These are phyloP conservation scores for Aspergillus candidus DNA, from an alignment of 2,329 filamentous ascomycete species.

Conservation along the genomic window DNA sequence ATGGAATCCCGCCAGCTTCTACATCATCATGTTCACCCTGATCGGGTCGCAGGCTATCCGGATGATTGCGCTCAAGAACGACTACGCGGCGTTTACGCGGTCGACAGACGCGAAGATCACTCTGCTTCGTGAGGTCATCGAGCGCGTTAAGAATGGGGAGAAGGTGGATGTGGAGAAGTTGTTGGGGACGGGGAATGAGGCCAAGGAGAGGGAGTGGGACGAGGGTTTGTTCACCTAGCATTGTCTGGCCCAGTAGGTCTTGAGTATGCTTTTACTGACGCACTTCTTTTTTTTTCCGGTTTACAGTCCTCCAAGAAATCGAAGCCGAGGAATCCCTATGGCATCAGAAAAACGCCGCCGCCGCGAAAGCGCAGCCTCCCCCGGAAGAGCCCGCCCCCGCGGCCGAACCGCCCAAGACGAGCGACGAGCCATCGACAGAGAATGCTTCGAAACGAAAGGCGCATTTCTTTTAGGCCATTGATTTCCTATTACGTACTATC, in stretches of 20 bases:
- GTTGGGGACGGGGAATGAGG: conserved; percentile 70
- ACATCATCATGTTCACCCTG: conserved; percentile 72
- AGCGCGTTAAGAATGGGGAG: conserved; percentile 42
- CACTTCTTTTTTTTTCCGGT: neutral
- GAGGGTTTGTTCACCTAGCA: conserved; percentile 53
- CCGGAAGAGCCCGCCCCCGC: conserved; percentile 7
- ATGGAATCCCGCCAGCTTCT: conserved; percentile 79
- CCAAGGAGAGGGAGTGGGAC: conserved; percentile 80
- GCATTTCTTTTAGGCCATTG: conserved; percentile 24
- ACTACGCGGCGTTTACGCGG: conserved; percentile 65
- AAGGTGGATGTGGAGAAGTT: conserved; percentile 78
- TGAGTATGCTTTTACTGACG: conserved; percentile 5
- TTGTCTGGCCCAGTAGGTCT: neutral
- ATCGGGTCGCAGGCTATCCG: conserved; percentile 96
- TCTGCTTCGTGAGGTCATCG: conserved; percentile 60
- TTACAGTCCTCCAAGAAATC: conserved; percentile 35
- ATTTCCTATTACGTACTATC: neutral
- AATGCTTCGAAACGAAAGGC: conserved; percentile 18
- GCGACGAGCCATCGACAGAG: conserved; percentile 12
- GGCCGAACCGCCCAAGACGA: conserved; percentile 8
- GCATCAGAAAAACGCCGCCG: conserved; percentile 23
- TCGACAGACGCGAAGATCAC: conserved; percentile 73
- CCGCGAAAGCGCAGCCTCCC: conserved; percentile 6
- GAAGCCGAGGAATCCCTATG: conserved; percentile 36
- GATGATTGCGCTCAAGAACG: conserved; percentile 73